A percentile compares a stretch with the other conserved stretches of the same genome.
Evolutionary conservation across 2,329 filamentous ascomycete species (phyloP).

Genomic region (Trichophyton mentagrophytes): DNA sequence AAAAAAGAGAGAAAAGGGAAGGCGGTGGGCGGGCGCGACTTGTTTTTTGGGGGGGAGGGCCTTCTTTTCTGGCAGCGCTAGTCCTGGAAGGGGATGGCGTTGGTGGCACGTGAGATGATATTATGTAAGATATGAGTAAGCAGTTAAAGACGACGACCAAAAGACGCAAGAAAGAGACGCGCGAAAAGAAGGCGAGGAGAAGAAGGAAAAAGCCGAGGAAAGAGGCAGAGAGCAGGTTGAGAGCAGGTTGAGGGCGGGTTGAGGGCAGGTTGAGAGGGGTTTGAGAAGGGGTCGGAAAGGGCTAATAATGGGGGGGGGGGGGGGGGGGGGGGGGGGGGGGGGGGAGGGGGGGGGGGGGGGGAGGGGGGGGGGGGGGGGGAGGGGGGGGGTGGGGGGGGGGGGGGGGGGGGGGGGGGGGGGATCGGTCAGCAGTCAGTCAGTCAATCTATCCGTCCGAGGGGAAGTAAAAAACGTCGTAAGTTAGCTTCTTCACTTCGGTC

Average conservation of each 20-base stretch:
- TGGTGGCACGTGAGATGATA: not conserved
- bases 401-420: not conserved
- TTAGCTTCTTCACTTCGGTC: not conserved
- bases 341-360: too few species aligned
- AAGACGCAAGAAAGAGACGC: too few species aligned
- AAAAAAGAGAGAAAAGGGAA: constrained; percentile 1
- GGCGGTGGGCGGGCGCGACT: not conserved
- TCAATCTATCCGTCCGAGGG: too few species aligned
- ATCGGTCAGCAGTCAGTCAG: too few species aligned
- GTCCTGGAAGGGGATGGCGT: not conserved
- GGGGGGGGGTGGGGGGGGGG: too few species aligned
- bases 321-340: too few species aligned
- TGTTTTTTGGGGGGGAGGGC: not conserved
- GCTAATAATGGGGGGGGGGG: not conserved
- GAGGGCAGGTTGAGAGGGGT: not conserved
- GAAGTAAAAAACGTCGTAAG: too few species aligned
- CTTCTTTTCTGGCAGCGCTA: not conserved
- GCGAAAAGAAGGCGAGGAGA: too few species aligned
- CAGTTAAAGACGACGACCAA: not conserved
- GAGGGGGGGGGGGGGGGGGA: too few species aligned
- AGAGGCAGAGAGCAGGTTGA: not conserved
- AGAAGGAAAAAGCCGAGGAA: not conserved
- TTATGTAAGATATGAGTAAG: not conserved
- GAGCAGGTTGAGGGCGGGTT: too few species aligned
- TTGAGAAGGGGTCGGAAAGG: not conserved